Percentiles rank a stretch among this genome's conserved stretches.
phyloP scores from a whole-genome alignment of 805 yeast genomes.

The Ogataea henricii region DNA sequence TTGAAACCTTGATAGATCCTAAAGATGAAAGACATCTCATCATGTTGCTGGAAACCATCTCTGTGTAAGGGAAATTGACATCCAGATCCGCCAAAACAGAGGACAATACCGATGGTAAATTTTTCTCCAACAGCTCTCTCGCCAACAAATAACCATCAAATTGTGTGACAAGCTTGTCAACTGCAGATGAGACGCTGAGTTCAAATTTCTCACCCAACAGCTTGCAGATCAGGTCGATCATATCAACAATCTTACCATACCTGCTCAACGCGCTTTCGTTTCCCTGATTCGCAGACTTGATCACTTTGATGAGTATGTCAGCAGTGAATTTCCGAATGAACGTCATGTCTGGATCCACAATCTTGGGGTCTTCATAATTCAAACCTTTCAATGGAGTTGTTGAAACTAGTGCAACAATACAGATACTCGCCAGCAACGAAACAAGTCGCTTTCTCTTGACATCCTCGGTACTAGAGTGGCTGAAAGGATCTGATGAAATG shows the following conservation, averaged over 20 bases:
- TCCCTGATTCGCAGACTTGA: slow-evolving; percentile 51
- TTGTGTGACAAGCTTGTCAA: slow-evolving; percentile 49
- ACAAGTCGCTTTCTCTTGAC: slow-evolving; percentile 55
- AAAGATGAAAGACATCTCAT: slow-evolving; percentile 60
- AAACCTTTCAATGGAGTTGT: slow-evolving; percentile 54
- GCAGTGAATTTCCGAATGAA: slow-evolving; percentile 73
- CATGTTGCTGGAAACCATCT: slow-evolving; percentile 56
- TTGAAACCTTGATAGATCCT: slow-evolving; percentile 56
- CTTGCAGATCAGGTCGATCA: slow-evolving; percentile 49
- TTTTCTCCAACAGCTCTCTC: slow-evolving; percentile 67
- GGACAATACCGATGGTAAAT: slow-evolving; percentile 58
- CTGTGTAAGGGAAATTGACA: slow-evolving; percentile 69
- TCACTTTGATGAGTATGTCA: slow-evolving; percentile 63
- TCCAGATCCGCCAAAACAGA: slow-evolving; percentile 66
- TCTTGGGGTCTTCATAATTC: slow-evolving; percentile 45
- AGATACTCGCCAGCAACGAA: slow-evolving; percentile 61
- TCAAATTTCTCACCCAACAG: slow-evolving; percentile 46
- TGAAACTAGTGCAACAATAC: slow-evolving; percentile 63
- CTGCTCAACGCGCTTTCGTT: slow-evolving; percentile 41
- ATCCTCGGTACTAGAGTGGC: slow-evolving; percentile 36
- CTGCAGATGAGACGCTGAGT: slow-evolving; percentile 34
- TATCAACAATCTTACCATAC: slow-evolving; percentile 57
- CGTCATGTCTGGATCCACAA: slow-evolving; percentile 67
- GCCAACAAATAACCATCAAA: slow-evolving; percentile 67
- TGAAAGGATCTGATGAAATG: slow-evolving; percentile 54